These are phyloP conservation scores for Penicillium lagena DNA, from an alignment of 495 filamentous ascomycete genomes.

Conservation along the genomic window DNA sequence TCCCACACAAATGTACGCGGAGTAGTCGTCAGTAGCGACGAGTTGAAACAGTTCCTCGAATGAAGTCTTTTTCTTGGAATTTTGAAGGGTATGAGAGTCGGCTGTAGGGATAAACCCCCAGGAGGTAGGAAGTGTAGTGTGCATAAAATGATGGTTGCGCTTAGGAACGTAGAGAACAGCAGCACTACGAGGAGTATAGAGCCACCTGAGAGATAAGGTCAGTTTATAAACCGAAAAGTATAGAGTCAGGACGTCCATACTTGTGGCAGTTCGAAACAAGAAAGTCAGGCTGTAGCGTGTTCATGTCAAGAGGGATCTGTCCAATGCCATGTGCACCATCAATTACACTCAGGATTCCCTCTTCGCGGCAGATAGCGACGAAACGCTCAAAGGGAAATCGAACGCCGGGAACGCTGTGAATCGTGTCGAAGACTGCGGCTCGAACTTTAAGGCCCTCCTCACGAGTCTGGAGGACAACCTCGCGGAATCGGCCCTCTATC, in stretches of 20 bases:
- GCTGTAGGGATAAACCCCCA: constrained; percentile 45
- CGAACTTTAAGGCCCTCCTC: constrained; percentile 39
- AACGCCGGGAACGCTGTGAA: constrained; percentile 68
- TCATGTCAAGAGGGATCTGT: constrained; percentile 65
- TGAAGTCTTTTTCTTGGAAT: constrained; percentile 38
- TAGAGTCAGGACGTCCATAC: constrained; percentile 23
- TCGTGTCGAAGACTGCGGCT: constrained; percentile 72
- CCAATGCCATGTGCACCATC: constrained; percentile 83
- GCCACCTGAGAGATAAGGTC: constrained; percentile 50
- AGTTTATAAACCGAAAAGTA: not conserved
- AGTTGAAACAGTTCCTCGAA: constrained; percentile 75
- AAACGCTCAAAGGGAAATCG: constrained; percentile 72
- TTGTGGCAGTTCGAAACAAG: constrained; percentile 83
- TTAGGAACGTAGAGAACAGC: constrained; percentile 73
- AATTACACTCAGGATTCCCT: constrained; percentile 56
- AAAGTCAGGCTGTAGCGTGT: constrained; percentile 65
- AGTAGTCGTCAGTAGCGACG: constrained; percentile 65
- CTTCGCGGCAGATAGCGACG: constrained; percentile 52
- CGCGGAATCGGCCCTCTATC: constrained; percentile 46
- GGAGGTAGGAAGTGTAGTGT: constrained; percentile 67
- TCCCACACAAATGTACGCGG: constrained; percentile 63
- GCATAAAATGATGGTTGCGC: constrained; percentile 66
- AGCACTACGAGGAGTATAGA: constrained; percentile 71
- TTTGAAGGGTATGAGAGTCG: constrained; percentile 23
- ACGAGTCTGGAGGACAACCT: constrained; percentile 35